phyloP scores from a whole-genome alignment of 1,284 basidiomycete genomes.

The Mycena citricolor region DNA sequence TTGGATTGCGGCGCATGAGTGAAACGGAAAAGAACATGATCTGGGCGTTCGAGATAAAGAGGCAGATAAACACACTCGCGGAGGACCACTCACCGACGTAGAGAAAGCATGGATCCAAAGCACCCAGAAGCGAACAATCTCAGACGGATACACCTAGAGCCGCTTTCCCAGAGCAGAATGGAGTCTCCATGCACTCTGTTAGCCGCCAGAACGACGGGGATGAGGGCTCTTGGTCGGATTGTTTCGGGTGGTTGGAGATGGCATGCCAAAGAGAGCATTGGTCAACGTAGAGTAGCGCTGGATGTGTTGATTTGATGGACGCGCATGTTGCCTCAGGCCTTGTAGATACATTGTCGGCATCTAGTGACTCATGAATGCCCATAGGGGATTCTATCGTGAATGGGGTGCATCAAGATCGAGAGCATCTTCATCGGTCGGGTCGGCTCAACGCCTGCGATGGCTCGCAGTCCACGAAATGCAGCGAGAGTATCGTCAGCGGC shows the following conservation, averaged over 20 bases:
- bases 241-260: slow-evolving; percentile 48
- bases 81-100: slow-evolving; percentile 44
- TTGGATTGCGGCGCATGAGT: slow-evolving; percentile 62
- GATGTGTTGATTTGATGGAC: slow-evolving; percentile 40
- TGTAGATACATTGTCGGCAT: slow-evolving; percentile 64
- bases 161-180: slow-evolving; percentile 47
- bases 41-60: slow-evolving; percentile 24
- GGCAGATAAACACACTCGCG: not conserved
- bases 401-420: slow-evolving; percentile 52
- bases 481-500: slow-evolving; percentile 59
- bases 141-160: slow-evolving; percentile 51
- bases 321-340: slow-evolving; percentile 41
- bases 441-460: slow-evolving; percentile 50
- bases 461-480: slow-evolving; percentile 63
- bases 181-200: slow-evolving; percentile 57
- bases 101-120: slow-evolving; percentile 69
- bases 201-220: slow-evolving; percentile 62
- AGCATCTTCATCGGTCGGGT: slow-evolving; percentile 46
- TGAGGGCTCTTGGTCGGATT: slow-evolving; percentile 62
- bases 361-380: slow-evolving; percentile 57
- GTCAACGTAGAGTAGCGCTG: no score
- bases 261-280: slow-evolving; percentile 67
- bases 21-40: slow-evolving; percentile 66
- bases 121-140: no score
- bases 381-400: slow-evolving; percentile 40